Conservation (phyloP, 441 rosid genomes). For the Mallotus japonicus region DNA sequence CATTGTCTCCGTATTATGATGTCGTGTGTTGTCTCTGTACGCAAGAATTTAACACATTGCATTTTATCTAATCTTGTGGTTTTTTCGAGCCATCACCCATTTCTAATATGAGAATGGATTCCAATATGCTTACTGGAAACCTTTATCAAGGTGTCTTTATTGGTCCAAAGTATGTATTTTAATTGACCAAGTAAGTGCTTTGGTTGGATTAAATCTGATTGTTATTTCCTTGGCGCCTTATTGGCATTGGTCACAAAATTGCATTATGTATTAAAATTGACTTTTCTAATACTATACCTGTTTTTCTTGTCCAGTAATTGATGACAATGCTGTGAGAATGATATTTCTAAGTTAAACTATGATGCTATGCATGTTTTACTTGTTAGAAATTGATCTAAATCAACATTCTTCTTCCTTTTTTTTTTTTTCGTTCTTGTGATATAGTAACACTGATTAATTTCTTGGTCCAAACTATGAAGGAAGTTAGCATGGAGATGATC, state of each 20-base stretch:
- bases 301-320: not conserved
- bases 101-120: constrained; percentile 4
- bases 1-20: not conserved
- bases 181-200: not conserved
- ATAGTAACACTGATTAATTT: constrained; percentile 20
- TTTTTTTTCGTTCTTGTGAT: constrained; percentile 12
- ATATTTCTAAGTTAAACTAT: constrained; percentile 5
- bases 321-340: not conserved
- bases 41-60: not conserved
- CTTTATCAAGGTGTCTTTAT: not conserved
- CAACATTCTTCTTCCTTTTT: not conserved
- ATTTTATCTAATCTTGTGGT: not conserved
- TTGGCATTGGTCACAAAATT: not conserved
- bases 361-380: not conserved
- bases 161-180: not conserved
- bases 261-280: not conserved
- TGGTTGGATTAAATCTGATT: not conserved
- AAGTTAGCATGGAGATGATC: constrained; percentile 52
- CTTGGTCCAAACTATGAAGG: constrained; percentile 42
- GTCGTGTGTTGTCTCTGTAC: no score
- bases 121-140: not conserved
- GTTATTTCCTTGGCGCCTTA: not conserved
- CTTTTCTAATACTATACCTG: not conserved
- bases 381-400: not conserved
- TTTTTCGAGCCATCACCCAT: not conserved